A percentile compares a stretch with the other conserved stretches of the same genome.
These are phyloP conservation scores for Termitomyces sp. DNA, from an alignment of 768 basidiomycete species.

Conservation along the genomic window DNA sequence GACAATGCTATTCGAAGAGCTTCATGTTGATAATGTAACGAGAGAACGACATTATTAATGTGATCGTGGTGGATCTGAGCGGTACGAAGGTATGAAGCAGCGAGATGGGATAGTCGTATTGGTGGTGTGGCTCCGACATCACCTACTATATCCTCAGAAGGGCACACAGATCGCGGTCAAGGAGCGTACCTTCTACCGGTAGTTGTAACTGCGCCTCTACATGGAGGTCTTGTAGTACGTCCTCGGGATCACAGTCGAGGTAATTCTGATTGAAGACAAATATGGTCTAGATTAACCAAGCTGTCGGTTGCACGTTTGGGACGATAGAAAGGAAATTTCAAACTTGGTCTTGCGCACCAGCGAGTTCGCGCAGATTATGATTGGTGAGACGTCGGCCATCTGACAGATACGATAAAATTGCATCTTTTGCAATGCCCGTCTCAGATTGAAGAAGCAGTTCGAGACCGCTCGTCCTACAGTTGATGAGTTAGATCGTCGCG, in stretches of 20 bases:
- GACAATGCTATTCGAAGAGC: conserved; percentile 71
- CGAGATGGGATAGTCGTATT: conserved; percentile 63
- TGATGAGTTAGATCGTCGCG: conserved; percentile 4
- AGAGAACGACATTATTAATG: conserved; percentile 46
- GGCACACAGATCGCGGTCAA: background rate
- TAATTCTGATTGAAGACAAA: conserved; percentile 85
- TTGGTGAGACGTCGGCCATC: conserved; percentile 73
- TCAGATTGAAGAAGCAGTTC: conserved; percentile 71
- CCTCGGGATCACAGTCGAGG: conserved; percentile 65
- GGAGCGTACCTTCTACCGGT: conserved; percentile 63
- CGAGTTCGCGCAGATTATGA: conserved; percentile 73
- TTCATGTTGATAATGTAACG: conserved; percentile 64
- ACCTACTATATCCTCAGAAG: conserved; percentile 34
- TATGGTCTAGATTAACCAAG: conserved; percentile 46
- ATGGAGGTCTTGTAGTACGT: conserved; percentile 62
- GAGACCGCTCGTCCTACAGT: conserved; percentile 56
- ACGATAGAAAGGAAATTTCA: background rate
- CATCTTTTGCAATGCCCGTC: conserved; percentile 66
- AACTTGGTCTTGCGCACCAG: conserved; percentile 74
- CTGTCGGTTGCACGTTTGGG: conserved; percentile 1
- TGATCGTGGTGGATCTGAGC: conserved; percentile 65
- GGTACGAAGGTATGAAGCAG: conserved; percentile 60
- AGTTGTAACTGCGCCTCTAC: conserved; percentile 62
- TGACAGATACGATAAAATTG: conserved; percentile 73
- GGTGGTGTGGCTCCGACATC: conserved; percentile 67